A percentile compares a stretch with the other conserved stretches of the same genome.
Conservation (phyloP, 2,329 filamentous ascomycete genomes). For the Tolypocladium nubicola region DNA sequence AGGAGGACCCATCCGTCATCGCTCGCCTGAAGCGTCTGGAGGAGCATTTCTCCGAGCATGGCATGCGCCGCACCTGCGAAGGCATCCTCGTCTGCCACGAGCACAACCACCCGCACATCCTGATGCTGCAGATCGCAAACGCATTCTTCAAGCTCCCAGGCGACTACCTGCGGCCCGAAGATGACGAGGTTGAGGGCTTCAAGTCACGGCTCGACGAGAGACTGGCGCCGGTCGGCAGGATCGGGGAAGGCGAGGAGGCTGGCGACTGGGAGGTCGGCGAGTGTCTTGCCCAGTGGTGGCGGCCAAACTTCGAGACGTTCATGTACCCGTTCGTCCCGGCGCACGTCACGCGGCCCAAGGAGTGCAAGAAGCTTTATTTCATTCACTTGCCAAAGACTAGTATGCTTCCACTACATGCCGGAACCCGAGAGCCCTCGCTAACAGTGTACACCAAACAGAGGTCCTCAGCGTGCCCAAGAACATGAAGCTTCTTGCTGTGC, state of each 20-base stretch:
- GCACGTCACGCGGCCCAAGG: slow-evolving; percentile 92
- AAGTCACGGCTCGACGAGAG: slow-evolving; percentile 87
- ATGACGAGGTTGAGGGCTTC: slow-evolving; percentile 92
- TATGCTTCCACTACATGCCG: slow-evolving; percentile 31
- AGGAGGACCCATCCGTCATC: slow-evolving; percentile 92
- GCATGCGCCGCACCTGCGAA: slow-evolving; percentile 96
- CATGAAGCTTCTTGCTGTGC: slow-evolving; percentile 97
- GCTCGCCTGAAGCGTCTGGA: slow-evolving; percentile 89
- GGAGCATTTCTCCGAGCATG: slow-evolving; percentile 83
- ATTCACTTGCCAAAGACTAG: slow-evolving; percentile 89
- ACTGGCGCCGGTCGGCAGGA: slow-evolving; percentile 79
- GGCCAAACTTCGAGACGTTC: slow-evolving; percentile 98
- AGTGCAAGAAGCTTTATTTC: slow-evolving; percentile 98
- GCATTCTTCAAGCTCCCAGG: slow-evolving; percentile 98
- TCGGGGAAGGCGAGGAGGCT: slow-evolving; percentile 77
- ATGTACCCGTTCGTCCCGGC: slow-evolving; percentile 98
- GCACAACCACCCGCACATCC: slow-evolving; percentile 95
- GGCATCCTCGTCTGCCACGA: slow-evolving; percentile 96
- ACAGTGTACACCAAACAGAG: slow-evolving; percentile 40
- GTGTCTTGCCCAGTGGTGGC: slow-evolving; percentile 95
- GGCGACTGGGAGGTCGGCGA: slow-evolving; percentile 87
- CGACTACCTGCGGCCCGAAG: slow-evolving; percentile 82
- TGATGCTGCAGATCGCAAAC: slow-evolving; percentile 99
- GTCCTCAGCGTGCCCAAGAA: slow-evolving; percentile 96
- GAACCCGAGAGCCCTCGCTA: neutral